Conservation (phyloP, 176 grass and related monocot species). For the Cymbopogon citratus region DNA sequence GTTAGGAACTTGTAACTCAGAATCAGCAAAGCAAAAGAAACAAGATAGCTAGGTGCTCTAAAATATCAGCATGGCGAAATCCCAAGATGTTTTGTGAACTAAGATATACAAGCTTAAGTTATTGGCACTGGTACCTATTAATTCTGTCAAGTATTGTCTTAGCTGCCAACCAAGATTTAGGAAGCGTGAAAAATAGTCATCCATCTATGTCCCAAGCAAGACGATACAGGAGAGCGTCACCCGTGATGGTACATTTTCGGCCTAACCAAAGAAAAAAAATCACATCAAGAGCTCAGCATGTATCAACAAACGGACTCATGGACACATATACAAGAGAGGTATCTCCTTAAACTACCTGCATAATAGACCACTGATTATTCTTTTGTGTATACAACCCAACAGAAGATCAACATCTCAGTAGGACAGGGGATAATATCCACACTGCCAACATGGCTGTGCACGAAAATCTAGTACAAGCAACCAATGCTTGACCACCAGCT, state of each 20-base stretch:
- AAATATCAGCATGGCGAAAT: neutral
- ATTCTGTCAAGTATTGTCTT: constrained; percentile 43
- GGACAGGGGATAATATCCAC: neutral
- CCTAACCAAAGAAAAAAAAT: constrained; percentile 19
- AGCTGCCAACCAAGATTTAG: constrained; percentile 61
- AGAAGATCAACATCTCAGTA: neutral
- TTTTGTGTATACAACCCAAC: neutral
- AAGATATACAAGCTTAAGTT: constrained; percentile 1
- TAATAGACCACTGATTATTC: neutral
- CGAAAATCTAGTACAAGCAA: no score
- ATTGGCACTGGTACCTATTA: constrained; percentile 46
- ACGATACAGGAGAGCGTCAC: constrained; percentile 4
- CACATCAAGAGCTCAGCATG: constrained; percentile 2
- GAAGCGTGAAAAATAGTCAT: constrained; percentile 51
- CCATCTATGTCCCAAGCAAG: constrained; percentile 41
- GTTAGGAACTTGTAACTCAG: neutral
- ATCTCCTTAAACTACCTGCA: neutral
- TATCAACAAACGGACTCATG: neutral
- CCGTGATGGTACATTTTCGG: neutral
- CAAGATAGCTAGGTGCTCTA: neutral
- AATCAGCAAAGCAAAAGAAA: constrained; percentile 2
- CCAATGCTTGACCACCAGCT: neutral
- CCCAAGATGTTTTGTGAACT: neutral
- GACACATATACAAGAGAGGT: neutral
- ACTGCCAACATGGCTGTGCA: neutral